These are phyloP conservation scores for Chrysanthemum seticuspe DNA, from an alignment of 129 eudicot genomes.

Conservation along the genomic window DNA sequence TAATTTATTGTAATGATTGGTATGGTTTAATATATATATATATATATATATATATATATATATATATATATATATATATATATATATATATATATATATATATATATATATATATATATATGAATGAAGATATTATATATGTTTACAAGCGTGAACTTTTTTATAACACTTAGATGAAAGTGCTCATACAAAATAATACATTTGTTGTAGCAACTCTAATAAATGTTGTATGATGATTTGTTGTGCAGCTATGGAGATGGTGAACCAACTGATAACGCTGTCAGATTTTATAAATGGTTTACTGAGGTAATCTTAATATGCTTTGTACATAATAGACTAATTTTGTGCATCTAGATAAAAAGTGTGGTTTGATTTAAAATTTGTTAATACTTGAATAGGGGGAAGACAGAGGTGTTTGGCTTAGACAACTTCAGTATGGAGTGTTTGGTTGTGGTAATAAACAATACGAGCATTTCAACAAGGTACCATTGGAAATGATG, in stretches of 20 bases:
- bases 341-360: slow-evolving; percentile 8
- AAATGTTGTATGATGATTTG: slow-evolving; percentile 18
- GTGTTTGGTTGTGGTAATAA: slow-evolving; percentile 92
- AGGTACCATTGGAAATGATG: slow-evolving; percentile 42
- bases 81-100: too few species aligned
- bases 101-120: too few species aligned
- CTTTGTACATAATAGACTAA: neutral
- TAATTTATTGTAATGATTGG: too few species aligned
- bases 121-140: too few species aligned
- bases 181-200: neutral
- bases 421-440: slow-evolving; percentile 75
- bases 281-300: slow-evolving; percentile 94
- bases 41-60: too few species aligned
- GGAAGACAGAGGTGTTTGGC: slow-evolving; percentile 68
- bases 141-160: too few species aligned
- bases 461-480: slow-evolving; percentile 96
- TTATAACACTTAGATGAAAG: too few species aligned
- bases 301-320: slow-evolving; percentile 53
- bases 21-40: too few species aligned
- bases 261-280: slow-evolving; percentile 98
- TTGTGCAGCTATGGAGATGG: slow-evolving; percentile 92
- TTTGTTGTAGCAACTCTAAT: slow-evolving; percentile 1
- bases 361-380: slow-evolving; percentile 9
- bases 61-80: too few species aligned
- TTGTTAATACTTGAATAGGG: slow-evolving; percentile 37